Evolutionary conservation across 2,329 filamentous ascomycete genomes (phyloP).

Genomic region (Fusarium chaquense): DNA sequence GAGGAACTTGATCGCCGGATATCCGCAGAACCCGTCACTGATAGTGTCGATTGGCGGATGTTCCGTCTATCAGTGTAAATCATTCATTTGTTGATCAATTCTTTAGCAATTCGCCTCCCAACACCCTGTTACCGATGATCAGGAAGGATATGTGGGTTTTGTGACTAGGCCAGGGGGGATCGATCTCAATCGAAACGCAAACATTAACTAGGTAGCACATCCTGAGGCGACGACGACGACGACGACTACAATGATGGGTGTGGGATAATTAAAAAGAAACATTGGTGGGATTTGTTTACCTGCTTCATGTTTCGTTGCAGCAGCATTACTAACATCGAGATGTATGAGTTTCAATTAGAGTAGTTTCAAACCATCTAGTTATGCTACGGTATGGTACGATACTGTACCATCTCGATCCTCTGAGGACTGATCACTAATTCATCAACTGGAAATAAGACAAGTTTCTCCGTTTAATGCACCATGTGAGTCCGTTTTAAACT

Average conservation of each 20-base stretch:
- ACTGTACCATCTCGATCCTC: conserved; percentile 24
- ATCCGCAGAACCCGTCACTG: conserved; percentile 11
- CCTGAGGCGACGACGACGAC: conserved; percentile 6
- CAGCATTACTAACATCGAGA: conserved; percentile 21
- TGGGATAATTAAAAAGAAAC: conserved; percentile 15
- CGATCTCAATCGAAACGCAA: conserved; percentile 13
- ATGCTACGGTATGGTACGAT: neutral
- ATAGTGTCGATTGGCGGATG: neutral
- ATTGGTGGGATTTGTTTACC: neutral
- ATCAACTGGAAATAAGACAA: conserved; percentile 1
- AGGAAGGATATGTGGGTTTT: conserved; percentile 33
- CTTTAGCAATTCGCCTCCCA: neutral
- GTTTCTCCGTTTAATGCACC: conserved; percentile 23
- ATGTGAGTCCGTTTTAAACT: conserved; percentile 43
- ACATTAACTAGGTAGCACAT: neutral
- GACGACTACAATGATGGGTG: conserved; percentile 8
- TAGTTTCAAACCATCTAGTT: neutral
- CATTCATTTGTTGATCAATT: neutral
- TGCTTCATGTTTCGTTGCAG: conserved; percentile 38
- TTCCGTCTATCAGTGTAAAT: conserved; percentile 11
- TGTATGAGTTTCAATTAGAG: conserved; percentile 9
- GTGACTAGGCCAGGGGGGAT: neutral
- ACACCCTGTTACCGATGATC: conserved; percentile 26
- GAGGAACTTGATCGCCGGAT: conserved; percentile 19
- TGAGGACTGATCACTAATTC: conserved; percentile 2